Percentiles rank a stretch among this genome's conserved stretches.
phyloP scores from a whole-genome alignment of 345 rosid species.

The Eucalyptus virginea region DNA sequence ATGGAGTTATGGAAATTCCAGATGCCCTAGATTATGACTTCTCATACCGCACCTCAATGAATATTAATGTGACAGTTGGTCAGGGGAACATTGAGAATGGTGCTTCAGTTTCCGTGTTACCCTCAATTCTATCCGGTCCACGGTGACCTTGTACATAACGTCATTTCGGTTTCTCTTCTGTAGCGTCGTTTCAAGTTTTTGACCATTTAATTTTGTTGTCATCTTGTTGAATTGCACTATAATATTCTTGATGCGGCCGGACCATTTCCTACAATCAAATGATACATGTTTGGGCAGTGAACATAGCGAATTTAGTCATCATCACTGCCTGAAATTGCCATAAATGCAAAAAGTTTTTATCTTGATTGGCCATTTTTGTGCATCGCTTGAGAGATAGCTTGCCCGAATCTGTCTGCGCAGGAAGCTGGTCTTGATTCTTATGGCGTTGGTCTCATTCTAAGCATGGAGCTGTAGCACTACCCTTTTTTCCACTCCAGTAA shows the following conservation, averaged over 20 bases:
- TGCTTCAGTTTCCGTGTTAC: neutral
- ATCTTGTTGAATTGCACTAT: neutral
- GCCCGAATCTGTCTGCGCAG: neutral
- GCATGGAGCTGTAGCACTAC: neutral
- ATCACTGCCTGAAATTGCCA: neutral
- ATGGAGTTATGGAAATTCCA: neutral
- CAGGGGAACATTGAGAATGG: neutral
- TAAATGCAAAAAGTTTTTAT: neutral
- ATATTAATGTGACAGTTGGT: neutral
- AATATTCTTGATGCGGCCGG: neutral
- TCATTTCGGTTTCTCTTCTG: neutral
- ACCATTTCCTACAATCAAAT: neutral
- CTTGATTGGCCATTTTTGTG: neutral
- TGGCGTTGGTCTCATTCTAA: neutral
- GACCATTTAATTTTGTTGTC: neutral
- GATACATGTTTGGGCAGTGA: neutral
- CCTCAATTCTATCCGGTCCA: neutral
- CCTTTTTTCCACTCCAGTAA: neutral
- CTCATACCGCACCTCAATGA: neutral
- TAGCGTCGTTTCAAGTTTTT: neutral
- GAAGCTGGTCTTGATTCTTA: neutral
- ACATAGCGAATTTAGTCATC: neutral
- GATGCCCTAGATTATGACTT: neutral
- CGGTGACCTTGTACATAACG: neutral
- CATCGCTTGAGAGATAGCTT: neutral